A percentile compares a stretch with the other conserved stretches of the same genome.
phyloP scores from a whole-genome alignment of 768 basidiomycete species.

The Sistotremastrum suecicum region DNA sequence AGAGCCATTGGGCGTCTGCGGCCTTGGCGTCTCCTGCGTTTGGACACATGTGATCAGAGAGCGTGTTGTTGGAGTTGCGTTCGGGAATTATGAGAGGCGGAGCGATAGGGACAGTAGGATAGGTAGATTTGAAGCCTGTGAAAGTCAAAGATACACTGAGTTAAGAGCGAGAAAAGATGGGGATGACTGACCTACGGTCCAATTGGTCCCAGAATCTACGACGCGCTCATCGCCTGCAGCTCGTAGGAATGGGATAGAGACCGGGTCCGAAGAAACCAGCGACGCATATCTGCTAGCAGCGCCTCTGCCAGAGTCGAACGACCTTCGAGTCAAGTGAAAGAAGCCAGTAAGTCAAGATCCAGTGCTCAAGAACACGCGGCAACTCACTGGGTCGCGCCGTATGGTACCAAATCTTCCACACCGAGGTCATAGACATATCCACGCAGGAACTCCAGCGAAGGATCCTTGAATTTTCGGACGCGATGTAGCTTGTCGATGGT shows the following conservation, averaged over 20 bases:
- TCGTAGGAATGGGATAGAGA: constrained; percentile 38
- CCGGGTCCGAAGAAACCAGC: constrained; percentile 23
- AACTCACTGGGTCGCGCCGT: constrained; percentile 53
- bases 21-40: constrained; percentile 30
- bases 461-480: constrained; percentile 29
- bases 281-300: constrained; percentile 40
- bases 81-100: too few species aligned
- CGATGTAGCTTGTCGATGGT: constrained; percentile 41
- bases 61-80: constrained; percentile 37
- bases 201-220: constrained; percentile 52
- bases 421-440: constrained; percentile 48
- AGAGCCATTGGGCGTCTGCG: constrained; percentile 40
- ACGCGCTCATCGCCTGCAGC: constrained; percentile 42
- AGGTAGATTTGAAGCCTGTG: too few species aligned
- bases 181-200: constrained; percentile 38
- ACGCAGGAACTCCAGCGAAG: constrained; percentile 37
- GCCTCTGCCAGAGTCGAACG: constrained; percentile 33
- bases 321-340: constrained; percentile 15
- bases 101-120: too few species aligned
- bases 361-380: too few species aligned
- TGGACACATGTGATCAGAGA: constrained; percentile 54
- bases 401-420: constrained; percentile 42
- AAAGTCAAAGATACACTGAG: too few species aligned
- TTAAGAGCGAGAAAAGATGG: too few species aligned
- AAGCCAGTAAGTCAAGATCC: too few species aligned